Percentiles rank a stretch among this genome's conserved stretches.
Evolutionary conservation across 2,329 filamentous ascomycete genomes (phyloP).

Genomic region (Ascosphaera acerosa): DNA sequence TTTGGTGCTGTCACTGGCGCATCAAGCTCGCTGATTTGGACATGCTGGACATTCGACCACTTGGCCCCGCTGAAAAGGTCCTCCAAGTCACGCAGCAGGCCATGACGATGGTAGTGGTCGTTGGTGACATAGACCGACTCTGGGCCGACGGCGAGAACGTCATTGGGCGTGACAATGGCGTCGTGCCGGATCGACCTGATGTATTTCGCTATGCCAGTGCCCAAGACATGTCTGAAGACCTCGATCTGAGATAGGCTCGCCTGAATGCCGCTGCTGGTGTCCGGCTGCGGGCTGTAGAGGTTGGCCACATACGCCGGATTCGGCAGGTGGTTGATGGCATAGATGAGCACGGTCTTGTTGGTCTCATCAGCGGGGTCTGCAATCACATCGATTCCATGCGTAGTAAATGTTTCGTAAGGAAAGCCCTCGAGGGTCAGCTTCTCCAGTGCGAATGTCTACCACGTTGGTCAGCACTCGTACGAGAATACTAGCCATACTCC

Average conservation of each 20-base stretch:
- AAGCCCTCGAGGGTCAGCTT: slow-evolving; percentile 28
- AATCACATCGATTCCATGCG: slow-evolving; percentile 37
- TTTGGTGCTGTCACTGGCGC: slow-evolving; percentile 7
- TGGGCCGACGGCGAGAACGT: slow-evolving; percentile 25
- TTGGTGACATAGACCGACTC: slow-evolving; percentile 33
- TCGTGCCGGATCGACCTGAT: slow-evolving; percentile 29
- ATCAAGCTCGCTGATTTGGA: slow-evolving; percentile 14
- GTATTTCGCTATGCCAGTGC: slow-evolving; percentile 18
- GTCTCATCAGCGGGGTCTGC: slow-evolving; percentile 18
- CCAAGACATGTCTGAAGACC: slow-evolving; percentile 29
- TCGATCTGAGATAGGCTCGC: slow-evolving; percentile 30
- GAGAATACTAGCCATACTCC: no score
- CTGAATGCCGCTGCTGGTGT: slow-evolving; percentile 7
- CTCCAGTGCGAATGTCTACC: slow-evolving; percentile 21
- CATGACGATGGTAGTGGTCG: slow-evolving; percentile 29
- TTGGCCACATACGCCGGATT: slow-evolving; percentile 17
- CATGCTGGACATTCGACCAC: slow-evolving; percentile 27
- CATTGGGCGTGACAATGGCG: slow-evolving; percentile 32
- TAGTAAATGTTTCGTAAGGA: slow-evolving; percentile 24
- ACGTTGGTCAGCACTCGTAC: no score
- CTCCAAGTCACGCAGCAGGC: slow-evolving; percentile 24
- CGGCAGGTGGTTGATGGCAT: slow-evolving; percentile 33
- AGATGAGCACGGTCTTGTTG: slow-evolving; percentile 28
- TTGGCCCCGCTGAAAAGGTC: slow-evolving; percentile 16
- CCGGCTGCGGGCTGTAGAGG: slow-evolving; percentile 3